These are phyloP conservation scores for Trichoderma semiorbis DNA, from an alignment of 2,329 filamentous ascomycete species.

Conservation along the genomic window DNA sequence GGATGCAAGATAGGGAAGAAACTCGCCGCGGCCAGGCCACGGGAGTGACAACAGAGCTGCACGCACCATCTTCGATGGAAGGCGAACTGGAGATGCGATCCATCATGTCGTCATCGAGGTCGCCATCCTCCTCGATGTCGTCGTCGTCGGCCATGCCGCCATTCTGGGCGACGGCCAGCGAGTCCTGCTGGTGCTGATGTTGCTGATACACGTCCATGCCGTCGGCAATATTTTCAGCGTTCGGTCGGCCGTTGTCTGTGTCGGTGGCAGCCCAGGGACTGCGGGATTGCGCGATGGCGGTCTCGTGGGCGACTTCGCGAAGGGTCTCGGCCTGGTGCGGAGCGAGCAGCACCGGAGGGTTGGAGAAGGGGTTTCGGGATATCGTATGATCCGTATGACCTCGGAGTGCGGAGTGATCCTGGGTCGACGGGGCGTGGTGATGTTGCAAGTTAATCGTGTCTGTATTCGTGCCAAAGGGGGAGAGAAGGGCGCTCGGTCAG, in stretches of 20 bases:
- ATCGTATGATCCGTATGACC: conserved; percentile 18
- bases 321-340: conserved; percentile 85
- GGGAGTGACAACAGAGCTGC: conserved; percentile 40
- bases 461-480: conserved; percentile 34
- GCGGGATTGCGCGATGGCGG: conserved; percentile 65
- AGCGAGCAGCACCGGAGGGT: conserved; percentile 44
- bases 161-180: conserved; percentile 59
- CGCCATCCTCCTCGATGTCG: conserved; percentile 63
- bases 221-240: conserved; percentile 22
- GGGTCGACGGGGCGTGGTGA: conserved; percentile 74
- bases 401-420: conserved; percentile 61
- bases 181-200: conserved; percentile 49
- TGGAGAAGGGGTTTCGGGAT: conserved; percentile 46
- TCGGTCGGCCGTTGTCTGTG: conserved; percentile 18
- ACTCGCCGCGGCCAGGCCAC: conserved; percentile 43
- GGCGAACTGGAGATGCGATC: conserved; percentile 98
- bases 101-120: conserved; percentile 89
- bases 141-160: conserved; percentile 60
- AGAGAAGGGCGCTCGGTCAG: conserved; percentile 20
- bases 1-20: conserved; percentile 36
- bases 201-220: conserved; percentile 37
- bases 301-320: conserved; percentile 74
- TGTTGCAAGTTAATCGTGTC: conserved; percentile 95
- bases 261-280: conserved; percentile 56
- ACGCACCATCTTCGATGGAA: conserved; percentile 99